Percentiles rank a stretch among this genome's conserved stretches.
phyloP scores from a whole-genome alignment of 2,329 filamentous ascomycete genomes.

The Colletotrichum magnum region DNA sequence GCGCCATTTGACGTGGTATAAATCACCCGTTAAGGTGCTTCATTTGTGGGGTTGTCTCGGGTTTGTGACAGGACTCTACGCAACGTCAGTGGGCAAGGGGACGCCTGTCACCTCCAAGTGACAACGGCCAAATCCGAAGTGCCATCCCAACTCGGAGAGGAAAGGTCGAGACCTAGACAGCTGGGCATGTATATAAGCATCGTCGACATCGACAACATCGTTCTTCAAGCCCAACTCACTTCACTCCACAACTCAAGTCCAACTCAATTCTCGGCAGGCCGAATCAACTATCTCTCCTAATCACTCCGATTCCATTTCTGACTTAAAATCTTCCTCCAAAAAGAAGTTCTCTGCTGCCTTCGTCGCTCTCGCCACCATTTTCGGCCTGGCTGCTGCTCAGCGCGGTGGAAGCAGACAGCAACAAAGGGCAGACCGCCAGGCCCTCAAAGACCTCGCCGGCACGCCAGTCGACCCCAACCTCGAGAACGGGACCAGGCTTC shows the following conservation, averaged over 20 bases:
- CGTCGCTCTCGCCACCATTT: neutral
- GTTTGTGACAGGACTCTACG: constrained; percentile 20
- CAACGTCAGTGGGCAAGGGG: neutral
- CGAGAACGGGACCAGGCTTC: constrained; percentile 26
- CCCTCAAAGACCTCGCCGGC: constrained; percentile 28
- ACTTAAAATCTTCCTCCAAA: neutral
- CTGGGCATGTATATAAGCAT: neutral
- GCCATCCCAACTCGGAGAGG: neutral
- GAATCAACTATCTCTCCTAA: neutral
- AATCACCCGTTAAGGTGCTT: constrained; percentile 4
- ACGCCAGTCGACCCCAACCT: constrained; percentile 30
- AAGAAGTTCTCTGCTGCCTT: constrained; percentile 20
- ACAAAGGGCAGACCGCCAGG: constrained; percentile 23
- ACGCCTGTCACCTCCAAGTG: constrained; percentile 16
- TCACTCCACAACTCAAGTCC: neutral
- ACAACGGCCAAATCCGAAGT: constrained; percentile 8
- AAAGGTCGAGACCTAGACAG: neutral
- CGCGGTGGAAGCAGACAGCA: constrained; percentile 20
- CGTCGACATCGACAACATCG: no score
- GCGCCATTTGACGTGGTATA: neutral
- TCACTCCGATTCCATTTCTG: neutral
- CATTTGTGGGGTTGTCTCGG: constrained; percentile 17
- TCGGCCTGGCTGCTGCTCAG: constrained; percentile 19
- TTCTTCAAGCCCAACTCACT: no score
- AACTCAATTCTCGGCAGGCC: constrained; percentile 2